Evolutionary conservation across 306 rosid species (phyloP).

Genomic region (Gynostemma pentaphyllum): DNA sequence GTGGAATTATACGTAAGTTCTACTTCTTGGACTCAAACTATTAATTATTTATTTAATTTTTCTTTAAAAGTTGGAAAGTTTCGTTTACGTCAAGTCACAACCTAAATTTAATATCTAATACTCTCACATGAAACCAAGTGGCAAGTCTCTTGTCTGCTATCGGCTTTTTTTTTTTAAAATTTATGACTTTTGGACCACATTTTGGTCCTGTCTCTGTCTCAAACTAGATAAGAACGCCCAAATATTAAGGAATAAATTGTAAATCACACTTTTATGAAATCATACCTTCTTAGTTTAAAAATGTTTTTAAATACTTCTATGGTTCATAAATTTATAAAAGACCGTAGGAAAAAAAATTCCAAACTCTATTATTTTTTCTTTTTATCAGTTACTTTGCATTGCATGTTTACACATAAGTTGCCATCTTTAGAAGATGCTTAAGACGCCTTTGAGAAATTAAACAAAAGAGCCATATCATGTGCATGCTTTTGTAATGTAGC

Average conservation of each 20-base stretch:
- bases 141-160: neutral
- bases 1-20: constrained; percentile 93
- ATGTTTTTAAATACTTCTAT: no score
- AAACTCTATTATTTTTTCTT: neutral
- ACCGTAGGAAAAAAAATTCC: no score
- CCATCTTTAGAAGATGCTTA: neutral
- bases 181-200: neutral
- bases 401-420: neutral
- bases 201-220: neutral
- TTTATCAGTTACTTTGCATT: no score
- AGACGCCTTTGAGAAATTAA: neutral
- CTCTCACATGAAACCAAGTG: neutral
- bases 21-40: constrained; percentile 7
- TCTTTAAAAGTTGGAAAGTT: neutral
- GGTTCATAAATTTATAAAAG: no score
- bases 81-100: neutral
- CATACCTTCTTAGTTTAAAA: no score
- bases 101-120: neutral
- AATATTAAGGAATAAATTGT: no score
- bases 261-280: no score
- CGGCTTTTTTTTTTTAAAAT: no score
- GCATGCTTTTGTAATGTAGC: constrained; percentile 2
- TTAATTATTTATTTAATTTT: neutral
- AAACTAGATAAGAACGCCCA: no score
- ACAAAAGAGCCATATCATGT: neutral